These are phyloP conservation scores for Oryza longistaminata DNA, from an alignment of 176 grass and related monocot genomes.

Conservation along the genomic window DNA sequence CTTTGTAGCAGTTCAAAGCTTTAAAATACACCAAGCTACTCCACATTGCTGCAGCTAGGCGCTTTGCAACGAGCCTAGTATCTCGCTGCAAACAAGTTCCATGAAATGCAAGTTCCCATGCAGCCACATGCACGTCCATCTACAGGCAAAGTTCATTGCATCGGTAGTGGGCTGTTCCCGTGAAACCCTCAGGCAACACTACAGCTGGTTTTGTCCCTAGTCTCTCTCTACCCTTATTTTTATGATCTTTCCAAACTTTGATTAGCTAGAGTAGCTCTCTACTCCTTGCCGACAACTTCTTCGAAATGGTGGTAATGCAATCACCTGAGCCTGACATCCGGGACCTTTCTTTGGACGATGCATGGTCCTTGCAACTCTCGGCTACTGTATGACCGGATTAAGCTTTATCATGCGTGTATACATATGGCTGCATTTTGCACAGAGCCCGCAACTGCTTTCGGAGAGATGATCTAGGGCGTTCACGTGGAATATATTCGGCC, in stretches of 20 bases:
- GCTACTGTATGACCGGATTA: neutral
- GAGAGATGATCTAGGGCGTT: neutral
- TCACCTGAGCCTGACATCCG: constrained; percentile 42
- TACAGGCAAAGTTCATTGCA: constrained; percentile 27
- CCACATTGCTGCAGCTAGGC: constrained; percentile 1
- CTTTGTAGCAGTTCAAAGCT: constrained; percentile 48
- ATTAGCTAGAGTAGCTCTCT: no score
- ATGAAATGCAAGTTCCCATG: constrained; percentile 58
- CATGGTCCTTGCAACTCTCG: no score
- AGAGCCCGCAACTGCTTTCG: neutral
- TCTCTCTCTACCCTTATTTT: neutral
- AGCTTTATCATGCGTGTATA: neutral
- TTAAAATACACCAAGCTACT: constrained; percentile 33
- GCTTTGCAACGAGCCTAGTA: neutral
- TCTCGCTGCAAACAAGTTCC: constrained; percentile 17
- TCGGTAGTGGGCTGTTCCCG: constrained; percentile 25
- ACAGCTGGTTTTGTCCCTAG: constrained; percentile 44
- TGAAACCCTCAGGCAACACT: constrained; percentile 21
- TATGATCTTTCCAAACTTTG: neutral
- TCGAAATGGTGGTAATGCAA: constrained; percentile 7
- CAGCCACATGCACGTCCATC: constrained; percentile 30
- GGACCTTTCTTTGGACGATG: constrained; percentile 14
- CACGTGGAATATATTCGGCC: neutral
- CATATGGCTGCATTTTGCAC: neutral
- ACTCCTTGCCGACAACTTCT: constrained; percentile 26